Base-by-base conservation (phyloP, 1,284 basidiomycete genomes). In the Clitocybe nebularis region DNA sequence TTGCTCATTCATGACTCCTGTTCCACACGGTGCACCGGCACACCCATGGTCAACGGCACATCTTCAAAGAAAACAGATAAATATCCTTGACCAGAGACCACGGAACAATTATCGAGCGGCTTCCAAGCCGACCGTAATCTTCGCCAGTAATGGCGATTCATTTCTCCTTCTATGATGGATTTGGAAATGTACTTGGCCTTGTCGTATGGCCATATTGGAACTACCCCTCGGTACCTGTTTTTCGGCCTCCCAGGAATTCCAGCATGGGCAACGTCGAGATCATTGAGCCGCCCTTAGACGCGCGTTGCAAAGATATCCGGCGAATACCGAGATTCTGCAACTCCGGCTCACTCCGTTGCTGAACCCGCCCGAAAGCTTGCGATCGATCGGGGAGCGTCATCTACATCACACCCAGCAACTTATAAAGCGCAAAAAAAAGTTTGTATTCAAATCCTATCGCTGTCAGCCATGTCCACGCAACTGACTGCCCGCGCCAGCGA, bases 391-490 rank as follows among this genome's bases (percentile, higher is more conserved):
- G 49, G 23, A 26, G 19, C 44, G 39, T 49, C 48, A 44, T 44
- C 40, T 44, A 26, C 41, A 47, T 46, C 46, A 47, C 32, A 43
- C 25, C 36, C 41, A 16, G 32, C 48, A 50, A 53, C 47, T 51
- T 58, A 56, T 56, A 60, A 59, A 54, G 51, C 49, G 40, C 46
- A 49, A 47, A 48, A 54, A 53, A 59, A 59, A 58, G 53, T 54
- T 54, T 46, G 51, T 41, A 37, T 46, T 53, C 47, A 47, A 49
- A 36, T 48, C 47, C 35, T 47, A 50, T 50, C 49, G 48, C 30
- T 44, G 49, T 53, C 51, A 45, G 43, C 54, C 53, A 64, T 65
- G 62, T 54, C 61, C 54, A 55, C 59, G 40, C 58, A 57, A 46
- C 54, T 59, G 22, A 61, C 56, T 17, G 50, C 53, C n/a, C 55